These are phyloP conservation scores for Metschnikowia borealis DNA, from an alignment of 805 yeast genomes.

Conservation along the genomic window DNA sequence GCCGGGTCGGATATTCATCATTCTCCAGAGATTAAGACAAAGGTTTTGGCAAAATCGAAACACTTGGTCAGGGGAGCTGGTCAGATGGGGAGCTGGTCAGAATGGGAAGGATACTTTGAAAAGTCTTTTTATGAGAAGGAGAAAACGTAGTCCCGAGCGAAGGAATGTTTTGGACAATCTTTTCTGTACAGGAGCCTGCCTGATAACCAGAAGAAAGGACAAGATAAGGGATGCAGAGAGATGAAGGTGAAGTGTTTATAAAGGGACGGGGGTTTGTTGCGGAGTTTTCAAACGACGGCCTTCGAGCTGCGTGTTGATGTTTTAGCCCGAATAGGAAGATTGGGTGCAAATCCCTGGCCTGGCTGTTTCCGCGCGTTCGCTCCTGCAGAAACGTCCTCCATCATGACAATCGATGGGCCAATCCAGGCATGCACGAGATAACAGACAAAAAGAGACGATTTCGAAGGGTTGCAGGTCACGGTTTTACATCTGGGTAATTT, in stretches of 20 bases:
- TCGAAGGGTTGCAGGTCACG: no score
- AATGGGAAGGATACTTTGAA: no score
- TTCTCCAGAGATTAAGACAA: neutral
- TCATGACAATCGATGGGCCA: no score
- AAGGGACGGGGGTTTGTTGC: neutral
- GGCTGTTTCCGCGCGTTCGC: conserved; percentile 13
- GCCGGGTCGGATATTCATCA: neutral
- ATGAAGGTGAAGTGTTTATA: conserved; percentile 9
- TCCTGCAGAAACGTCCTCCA: no score
- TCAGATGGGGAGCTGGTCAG: neutral
- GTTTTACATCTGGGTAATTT: no score
- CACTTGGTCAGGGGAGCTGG: neutral
- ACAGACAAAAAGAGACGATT: no score
- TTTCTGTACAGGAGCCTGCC: conserved; percentile 2
- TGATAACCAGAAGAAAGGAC: neutral
- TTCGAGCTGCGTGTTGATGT: conserved; percentile 7
- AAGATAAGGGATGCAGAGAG: neutral
- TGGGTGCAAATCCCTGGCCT: conserved; percentile 11
- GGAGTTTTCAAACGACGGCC: neutral
- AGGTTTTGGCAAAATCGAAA: neutral
- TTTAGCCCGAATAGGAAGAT: conserved; percentile 11
- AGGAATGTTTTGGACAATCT: neutral
- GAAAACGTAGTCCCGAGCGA: no score
- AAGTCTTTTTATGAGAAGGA: no score
- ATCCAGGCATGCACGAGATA: no score